Percentiles rank a stretch among this genome's conserved stretches.
Conservation (phyloP, 352 stramenopile genomes). For the Achlya hypogyna region DNA sequence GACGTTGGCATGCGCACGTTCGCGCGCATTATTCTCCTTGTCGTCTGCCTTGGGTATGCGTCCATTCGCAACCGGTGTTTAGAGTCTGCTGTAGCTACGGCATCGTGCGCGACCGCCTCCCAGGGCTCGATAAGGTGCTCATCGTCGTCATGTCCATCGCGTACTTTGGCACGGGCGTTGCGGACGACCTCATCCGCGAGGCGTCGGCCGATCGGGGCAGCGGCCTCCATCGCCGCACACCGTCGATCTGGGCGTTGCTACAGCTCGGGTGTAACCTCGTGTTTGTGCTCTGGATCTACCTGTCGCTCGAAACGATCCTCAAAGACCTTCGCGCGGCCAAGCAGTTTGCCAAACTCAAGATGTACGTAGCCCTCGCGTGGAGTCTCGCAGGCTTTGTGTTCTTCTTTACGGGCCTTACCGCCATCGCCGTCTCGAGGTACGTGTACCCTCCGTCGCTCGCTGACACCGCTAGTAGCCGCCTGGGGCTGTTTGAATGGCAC, state of each 20-base stretch:
- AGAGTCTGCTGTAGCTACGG: conserved; percentile 36
- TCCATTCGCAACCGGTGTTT: not conserved
- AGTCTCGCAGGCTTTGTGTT: conserved; percentile 76
- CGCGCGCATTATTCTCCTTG: conserved; percentile 72
- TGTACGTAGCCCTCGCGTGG: conserved; percentile 81
- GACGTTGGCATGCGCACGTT: conserved; percentile 75
- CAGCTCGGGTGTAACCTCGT: conserved; percentile 80
- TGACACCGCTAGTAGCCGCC: conserved; percentile 32
- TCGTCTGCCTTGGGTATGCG: conserved; percentile 69
- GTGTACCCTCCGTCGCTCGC: not conserved
- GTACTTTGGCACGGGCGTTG: conserved; percentile 70
- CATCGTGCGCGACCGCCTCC: conserved; percentile 67
- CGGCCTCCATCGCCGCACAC: conserved; percentile 64
- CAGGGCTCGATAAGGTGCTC: conserved; percentile 36
- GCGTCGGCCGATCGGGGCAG: conserved; percentile 48
- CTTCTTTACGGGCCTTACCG: conserved; percentile 81
- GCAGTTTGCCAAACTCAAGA: conserved; percentile 83
- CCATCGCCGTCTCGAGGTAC: conserved; percentile 54
- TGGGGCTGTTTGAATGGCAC: conserved; percentile 84
- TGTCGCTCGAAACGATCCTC: conserved; percentile 75
- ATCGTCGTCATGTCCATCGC: conserved; percentile 54
- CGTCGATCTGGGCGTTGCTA: conserved; percentile 76
- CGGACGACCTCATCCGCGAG: conserved; percentile 65
- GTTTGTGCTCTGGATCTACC: conserved; percentile 89
- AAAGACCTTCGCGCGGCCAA: conserved; percentile 74